Conservation (phyloP, 1,284 basidiomycete species). For the Heliocybe sulcata region DNA sequence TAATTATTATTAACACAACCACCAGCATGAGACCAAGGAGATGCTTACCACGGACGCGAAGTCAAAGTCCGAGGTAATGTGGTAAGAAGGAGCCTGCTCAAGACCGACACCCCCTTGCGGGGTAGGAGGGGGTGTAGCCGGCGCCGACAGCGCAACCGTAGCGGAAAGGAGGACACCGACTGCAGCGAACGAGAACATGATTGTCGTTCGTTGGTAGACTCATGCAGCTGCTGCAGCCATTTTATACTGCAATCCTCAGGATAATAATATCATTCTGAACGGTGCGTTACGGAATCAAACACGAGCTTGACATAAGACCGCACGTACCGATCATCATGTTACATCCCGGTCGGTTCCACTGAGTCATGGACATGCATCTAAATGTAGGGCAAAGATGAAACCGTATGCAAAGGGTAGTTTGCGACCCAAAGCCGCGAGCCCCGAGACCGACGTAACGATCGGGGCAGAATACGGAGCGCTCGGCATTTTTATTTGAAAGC, state of each 20-base stretch:
- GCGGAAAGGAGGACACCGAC: neutral
- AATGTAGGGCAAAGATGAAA: neutral
- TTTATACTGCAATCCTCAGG: neutral
- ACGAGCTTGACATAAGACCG: neutral
- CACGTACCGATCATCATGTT: neutral
- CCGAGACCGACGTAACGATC: neutral
- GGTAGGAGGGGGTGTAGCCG: neutral
- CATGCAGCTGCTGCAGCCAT: neutral
- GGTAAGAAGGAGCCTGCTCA: neutral
- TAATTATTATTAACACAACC: too few relatives aligned
- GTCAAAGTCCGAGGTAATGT: constrained; percentile 4
- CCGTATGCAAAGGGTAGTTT: neutral
- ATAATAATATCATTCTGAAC: neutral
- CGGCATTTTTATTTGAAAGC: neutral
- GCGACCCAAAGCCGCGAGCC: neutral
- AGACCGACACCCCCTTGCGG: constrained; percentile 2
- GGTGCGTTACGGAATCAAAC: neutral
- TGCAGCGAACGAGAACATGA: neutral
- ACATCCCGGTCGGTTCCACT: neutral
- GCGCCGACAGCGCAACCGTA: neutral
- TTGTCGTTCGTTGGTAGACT: neutral
- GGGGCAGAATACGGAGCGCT: neutral
- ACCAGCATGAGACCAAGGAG: neutral
- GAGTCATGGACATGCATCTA: neutral
- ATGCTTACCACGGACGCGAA: constrained; percentile 6